These are phyloP conservation scores for Zygoascus hellenicus DNA, from an alignment of 1,139 yeast species.

Conservation along the genomic window DNA sequence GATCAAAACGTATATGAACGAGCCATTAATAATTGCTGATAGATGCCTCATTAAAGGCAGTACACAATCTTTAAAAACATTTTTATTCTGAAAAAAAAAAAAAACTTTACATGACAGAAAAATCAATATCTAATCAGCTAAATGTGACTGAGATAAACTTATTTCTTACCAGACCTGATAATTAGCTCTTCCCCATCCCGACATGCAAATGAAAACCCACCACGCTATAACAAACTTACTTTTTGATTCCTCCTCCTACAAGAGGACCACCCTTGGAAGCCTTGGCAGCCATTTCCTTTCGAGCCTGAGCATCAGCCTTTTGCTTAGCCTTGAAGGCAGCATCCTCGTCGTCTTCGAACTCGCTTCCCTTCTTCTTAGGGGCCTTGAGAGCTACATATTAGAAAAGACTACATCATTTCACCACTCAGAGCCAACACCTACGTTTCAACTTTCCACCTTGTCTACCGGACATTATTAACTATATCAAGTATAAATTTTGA, in stretches of 20 bases:
- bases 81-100: not conserved
- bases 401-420: not conserved
- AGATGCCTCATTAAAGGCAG: too few species aligned
- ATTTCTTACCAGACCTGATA: conserved; percentile 15
- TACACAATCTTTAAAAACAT: too few species aligned
- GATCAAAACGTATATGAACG: too few species aligned
- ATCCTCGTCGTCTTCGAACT: conserved; percentile 79
- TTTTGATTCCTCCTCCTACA: conserved; percentile 92
- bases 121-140: not conserved
- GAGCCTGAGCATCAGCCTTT: conserved; percentile 90
- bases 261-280: conserved; percentile 89
- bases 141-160: not conserved
- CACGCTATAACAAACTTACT: too few species aligned
- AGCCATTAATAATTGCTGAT: too few species aligned
- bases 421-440: conserved; percentile 27
- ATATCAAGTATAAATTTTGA: too few species aligned
- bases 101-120: not conserved
- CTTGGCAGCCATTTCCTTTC: conserved; percentile 82
- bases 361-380: conserved; percentile 58
- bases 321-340: conserved; percentile 87
- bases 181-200: not conserved
- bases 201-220: not conserved
- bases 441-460: conserved; percentile 44
- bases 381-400: conserved; percentile 34
- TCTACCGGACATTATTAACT: conserved; percentile 41